Conservation (phyloP, 441 rosid species). For the Pelargonium myrrhifolium region DNA sequence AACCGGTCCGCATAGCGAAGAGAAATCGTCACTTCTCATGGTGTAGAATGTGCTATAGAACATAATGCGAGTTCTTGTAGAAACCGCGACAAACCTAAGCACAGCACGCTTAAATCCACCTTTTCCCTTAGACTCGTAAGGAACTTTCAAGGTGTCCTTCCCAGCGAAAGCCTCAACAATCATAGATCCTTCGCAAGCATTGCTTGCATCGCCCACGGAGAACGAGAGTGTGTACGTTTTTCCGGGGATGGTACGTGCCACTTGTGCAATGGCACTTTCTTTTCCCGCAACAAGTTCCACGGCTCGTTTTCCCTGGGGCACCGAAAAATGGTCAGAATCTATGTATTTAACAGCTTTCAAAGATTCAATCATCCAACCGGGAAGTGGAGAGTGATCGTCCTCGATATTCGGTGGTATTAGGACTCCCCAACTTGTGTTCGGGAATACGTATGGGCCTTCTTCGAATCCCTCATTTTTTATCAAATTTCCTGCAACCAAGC, state of each 20-base stretch:
- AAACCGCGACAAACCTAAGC: constrained; percentile 31
- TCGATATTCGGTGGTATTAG: constrained; percentile 39
- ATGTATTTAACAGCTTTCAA: constrained; percentile 49
- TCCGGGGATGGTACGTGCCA: constrained; percentile 34
- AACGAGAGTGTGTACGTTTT: constrained; percentile 39
- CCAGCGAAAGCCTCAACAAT: constrained; percentile 53
- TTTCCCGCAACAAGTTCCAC: constrained; percentile 50
- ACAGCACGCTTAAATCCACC: constrained; percentile 35
- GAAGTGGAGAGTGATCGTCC: constrained; percentile 48
- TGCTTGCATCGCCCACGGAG: constrained; percentile 45
- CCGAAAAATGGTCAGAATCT: constrained; percentile 41
- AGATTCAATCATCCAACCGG: constrained; percentile 59
- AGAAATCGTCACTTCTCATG: constrained; percentile 49
- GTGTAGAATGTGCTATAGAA: constrained; percentile 50
- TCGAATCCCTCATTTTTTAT: constrained; percentile 54
- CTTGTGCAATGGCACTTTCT: constrained; percentile 56
- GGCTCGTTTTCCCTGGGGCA: constrained; percentile 38
- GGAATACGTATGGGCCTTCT: constrained; percentile 49
- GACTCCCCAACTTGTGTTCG: constrained; percentile 45
- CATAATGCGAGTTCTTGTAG: constrained; percentile 38
- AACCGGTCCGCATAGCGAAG: constrained; percentile 56
- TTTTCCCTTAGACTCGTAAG: constrained; percentile 27
- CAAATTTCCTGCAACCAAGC: constrained; percentile 32
- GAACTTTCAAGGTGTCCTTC: constrained; percentile 27
- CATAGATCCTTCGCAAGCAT: constrained; percentile 53